Evolutionary conservation across 306 rosid genomes (phyloP), one percentile per base, ranked within the genome.

Genomic region (Rosa multiflora): DNA sequence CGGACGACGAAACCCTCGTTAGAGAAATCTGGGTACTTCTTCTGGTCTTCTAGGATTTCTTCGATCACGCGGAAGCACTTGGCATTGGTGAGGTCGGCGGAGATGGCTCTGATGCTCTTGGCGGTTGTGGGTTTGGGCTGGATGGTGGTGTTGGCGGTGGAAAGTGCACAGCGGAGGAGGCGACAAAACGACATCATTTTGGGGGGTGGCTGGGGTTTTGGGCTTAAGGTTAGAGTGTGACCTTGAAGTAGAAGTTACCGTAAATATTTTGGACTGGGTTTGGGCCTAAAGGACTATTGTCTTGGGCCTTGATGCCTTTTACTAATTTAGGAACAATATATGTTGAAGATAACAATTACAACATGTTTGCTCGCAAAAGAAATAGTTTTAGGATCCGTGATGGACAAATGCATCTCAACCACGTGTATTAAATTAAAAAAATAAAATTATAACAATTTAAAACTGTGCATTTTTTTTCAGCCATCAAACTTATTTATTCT

Each of bases 1-100:
- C 93, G 88, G 6, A 81, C 83, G 0, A 88, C 77, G 83, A 93
- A 93, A n/a, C 92, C 97, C 62, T 93, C 97, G 17, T 78, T 82
- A 78, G 89, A 80, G 8, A 80, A 78, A 20, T 90, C 90, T 0
- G 42, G 15, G 82, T 90, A 89, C 67, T 83, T 77, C 86, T 90
- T 93, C 74, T 91, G 93, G 67, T 90, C 89, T 35, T 93, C 90
- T 2, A 93, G 80, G 43, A 93, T 85, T 81, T 88, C 95, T 13
- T 85, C 86, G 73, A 93, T 86, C 86, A 64, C 88, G 5, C 77
- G 44, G 91, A 90, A 93, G 35, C 90, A 87, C 58, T 82, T 90
- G 5, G 92, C 92, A 5, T 75, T 32, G 75, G 90, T 90, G 15
- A 93, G 97, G 68, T 86, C 83, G 20, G 79, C 14, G 43, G 89